phyloP scores from a whole-genome alignment of 1,284 basidiomycete species.

The Cryptococcus jaspeensis region DNA sequence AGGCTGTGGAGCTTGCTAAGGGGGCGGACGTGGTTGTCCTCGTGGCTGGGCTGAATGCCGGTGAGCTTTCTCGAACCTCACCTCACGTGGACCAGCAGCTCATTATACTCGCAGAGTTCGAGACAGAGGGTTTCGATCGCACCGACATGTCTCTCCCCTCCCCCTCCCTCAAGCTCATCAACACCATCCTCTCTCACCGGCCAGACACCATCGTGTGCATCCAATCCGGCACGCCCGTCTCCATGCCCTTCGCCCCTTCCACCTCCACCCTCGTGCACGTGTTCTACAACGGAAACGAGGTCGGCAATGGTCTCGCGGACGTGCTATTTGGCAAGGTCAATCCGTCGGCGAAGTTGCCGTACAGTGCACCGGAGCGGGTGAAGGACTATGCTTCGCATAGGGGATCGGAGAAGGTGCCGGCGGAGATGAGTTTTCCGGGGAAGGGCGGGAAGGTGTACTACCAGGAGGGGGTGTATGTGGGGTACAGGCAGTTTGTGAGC shows the following conservation, averaged over 20 bases:
- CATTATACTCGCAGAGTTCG: constrained; percentile 22
- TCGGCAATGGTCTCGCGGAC: constrained; percentile 55
- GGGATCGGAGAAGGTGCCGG: constrained; percentile 1
- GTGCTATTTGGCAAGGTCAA: constrained; percentile 60
- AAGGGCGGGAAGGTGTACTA: not conserved
- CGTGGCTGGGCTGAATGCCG: constrained; percentile 24
- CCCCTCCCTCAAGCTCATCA: constrained; percentile 19
- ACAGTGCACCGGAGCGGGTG: constrained; percentile 53
- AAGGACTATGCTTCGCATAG: constrained; percentile 6
- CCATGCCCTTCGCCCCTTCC: constrained; percentile 31
- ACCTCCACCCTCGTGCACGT: constrained; percentile 21
- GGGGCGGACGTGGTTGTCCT: constrained; percentile 23
- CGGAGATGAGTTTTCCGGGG: not conserved
- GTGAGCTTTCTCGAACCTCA: not conserved
- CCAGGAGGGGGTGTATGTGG: constrained; percentile 17
- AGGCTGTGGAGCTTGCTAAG: constrained; percentile 32
- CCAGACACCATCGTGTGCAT: constrained; percentile 34
- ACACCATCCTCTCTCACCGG: constrained; percentile 27
- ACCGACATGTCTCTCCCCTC: constrained; percentile 20
- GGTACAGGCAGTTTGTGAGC: constrained; percentile 35
- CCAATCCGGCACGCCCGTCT: constrained; percentile 34
- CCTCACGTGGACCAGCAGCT: not conserved
- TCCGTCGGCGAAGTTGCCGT: constrained; percentile 56
- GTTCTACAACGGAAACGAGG: constrained; percentile 18
- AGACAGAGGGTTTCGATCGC: constrained; percentile 40